phyloP scores from a whole-genome alignment of 1,284 basidiomycete species.

The Boletus sp. region DNA sequence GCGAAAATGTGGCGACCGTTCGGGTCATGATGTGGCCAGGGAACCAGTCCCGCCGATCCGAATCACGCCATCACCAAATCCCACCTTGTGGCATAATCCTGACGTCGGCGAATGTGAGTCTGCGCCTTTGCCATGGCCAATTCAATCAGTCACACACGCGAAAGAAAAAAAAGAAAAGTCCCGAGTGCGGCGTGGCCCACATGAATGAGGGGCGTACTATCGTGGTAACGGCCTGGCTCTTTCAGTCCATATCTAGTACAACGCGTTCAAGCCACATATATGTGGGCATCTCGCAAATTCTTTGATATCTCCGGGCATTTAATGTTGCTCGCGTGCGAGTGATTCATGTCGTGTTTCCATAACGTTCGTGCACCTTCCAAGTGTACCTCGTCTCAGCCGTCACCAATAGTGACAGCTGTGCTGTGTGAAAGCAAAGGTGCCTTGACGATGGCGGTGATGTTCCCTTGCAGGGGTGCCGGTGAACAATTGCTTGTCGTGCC shows the following conservation, averaged over 20 bases:
- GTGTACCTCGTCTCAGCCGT: conserved; percentile 2
- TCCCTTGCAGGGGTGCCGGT: conserved; percentile 14
- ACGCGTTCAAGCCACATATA: not conserved
- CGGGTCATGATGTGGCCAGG: conserved; percentile 15
- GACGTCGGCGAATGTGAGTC: conserved; percentile 11
- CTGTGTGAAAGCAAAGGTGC: conserved; percentile 22
- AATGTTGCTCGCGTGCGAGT: conserved; percentile 2
- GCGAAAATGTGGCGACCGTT: conserved; percentile 20
- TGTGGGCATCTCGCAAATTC: not conserved
- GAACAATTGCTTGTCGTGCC: not conserved
- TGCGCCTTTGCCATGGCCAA: not conserved
- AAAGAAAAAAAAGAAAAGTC: not conserved
- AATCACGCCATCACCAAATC: conserved; percentile 17
- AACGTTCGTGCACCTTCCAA: conserved; percentile 11
- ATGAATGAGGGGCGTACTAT: not conserved
- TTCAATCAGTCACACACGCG: not conserved
- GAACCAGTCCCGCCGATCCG: not conserved
- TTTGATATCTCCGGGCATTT: not conserved
- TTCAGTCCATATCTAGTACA: not conserved
- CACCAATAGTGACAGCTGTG: not conserved
- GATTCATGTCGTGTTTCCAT: conserved; percentile 1
- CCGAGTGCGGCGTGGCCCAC: conserved; percentile 3
- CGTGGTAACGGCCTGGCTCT: not conserved
- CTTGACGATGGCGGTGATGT: conserved; percentile 17
- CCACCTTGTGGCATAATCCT: not conserved